phyloP scores from a whole-genome alignment of 345 rosid species.

The Rhodamnia argentea region DNA sequence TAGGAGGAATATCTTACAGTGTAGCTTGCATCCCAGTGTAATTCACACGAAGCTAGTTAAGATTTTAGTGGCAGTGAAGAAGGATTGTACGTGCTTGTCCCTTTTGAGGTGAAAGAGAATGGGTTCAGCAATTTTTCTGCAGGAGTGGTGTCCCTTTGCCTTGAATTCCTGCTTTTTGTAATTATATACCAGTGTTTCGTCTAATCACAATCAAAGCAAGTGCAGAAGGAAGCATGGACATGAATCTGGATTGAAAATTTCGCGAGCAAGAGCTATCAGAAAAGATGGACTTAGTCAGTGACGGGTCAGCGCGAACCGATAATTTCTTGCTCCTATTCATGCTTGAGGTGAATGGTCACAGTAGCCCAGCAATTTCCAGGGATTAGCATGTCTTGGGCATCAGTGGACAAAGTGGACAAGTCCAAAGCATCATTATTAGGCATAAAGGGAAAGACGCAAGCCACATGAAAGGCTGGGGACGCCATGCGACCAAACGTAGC shows the following conservation, averaged over 20 bases:
- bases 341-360: background rate
- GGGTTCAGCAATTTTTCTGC: background rate
- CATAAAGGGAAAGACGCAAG: background rate
- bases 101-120: background rate
- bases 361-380: background rate
- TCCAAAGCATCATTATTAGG: background rate
- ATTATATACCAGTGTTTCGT: background rate
- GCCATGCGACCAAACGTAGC: background rate
- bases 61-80: background rate
- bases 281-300: background rate
- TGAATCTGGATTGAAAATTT: background rate
- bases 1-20: background rate
- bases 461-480: background rate
- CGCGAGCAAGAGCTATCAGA: background rate
- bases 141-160: background rate
- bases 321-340: background rate
- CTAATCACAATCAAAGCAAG: background rate
- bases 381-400: background rate
- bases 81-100: background rate
- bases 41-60: background rate
- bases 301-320: background rate
- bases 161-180: background rate
- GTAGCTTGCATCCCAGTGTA: background rate
- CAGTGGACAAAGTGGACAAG: background rate
- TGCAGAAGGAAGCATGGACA: background rate